These are phyloP conservation scores for Globisporangium cystogenes DNA, from an alignment of 352 stramenopile genomes.

Conservation along the genomic window DNA sequence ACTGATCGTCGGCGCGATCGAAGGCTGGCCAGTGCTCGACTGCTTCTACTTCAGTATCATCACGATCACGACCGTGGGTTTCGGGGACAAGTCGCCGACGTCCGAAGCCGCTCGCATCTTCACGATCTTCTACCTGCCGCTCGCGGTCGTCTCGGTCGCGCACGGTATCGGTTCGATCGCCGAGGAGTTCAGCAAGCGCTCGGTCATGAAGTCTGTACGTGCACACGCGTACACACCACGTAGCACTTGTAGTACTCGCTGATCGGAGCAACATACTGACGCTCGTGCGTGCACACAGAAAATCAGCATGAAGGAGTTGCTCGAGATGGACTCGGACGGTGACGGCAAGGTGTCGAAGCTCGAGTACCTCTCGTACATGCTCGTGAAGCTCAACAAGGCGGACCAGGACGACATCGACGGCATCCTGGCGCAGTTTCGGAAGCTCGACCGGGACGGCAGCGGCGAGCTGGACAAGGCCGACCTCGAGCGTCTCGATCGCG, in stretches of 20 bases:
- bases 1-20: conserved; percentile 47
- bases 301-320: conserved; percentile 72
- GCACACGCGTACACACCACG: too few relatives aligned
- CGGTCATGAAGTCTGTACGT: conserved; percentile 36
- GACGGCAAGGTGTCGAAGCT: conserved; percentile 64
- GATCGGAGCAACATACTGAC: too few relatives aligned
- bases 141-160: conserved; percentile 60
- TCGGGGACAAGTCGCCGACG: conserved; percentile 74
- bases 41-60: conserved; percentile 91
- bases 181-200: conserved; percentile 49
- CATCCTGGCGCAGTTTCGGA: conserved; percentile 60
- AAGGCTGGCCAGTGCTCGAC: conserved; percentile 71
- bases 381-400: conserved; percentile 68
- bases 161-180: conserved; percentile 63
- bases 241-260: too few relatives aligned
- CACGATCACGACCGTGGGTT: conserved; percentile 88
- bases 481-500: conserved; percentile 49
- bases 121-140: conserved; percentile 78
- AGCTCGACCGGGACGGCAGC: conserved; percentile 59
- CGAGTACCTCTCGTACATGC: conserved; percentile 69
- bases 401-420: conserved; percentile 59
- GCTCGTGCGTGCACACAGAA: too few relatives aligned
- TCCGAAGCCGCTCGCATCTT: conserved; percentile 57
- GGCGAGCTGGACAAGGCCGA: conserved; percentile 67
- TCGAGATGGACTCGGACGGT: conserved; percentile 60